Evolutionary conservation across 2,329 filamentous ascomycete species (phyloP), one percentile per base, ranked within the genome.

Genomic region (Tolypocladium nubicola): DNA sequence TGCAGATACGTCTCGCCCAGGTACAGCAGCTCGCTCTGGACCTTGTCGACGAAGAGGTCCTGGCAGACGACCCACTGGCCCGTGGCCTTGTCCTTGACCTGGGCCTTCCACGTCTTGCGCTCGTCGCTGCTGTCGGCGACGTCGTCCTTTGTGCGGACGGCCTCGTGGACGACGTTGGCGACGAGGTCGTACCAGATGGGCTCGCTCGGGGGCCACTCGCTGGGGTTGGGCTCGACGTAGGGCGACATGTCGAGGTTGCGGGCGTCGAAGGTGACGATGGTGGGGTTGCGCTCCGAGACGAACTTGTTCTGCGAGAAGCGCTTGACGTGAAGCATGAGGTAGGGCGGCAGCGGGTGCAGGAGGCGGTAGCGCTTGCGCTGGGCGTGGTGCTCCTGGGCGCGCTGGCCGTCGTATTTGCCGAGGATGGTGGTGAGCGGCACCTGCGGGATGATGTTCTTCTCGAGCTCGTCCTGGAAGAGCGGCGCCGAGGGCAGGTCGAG

Each of bases 261-360:
- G 5, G 90, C 87, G 62, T 93, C 90, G 72, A 97, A 99, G 0
- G 93, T 97, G 61, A 99, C 94, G 67, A 99, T 99, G 11, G 94
- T 99, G 1, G 93, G 94, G 71, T 99, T 99, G 54, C 94, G 88
- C 74, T 97, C 93, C 2, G 88, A 84, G 23, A 99, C 89, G 68
- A 99, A 99, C 71, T 97, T 96, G 78, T 99, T 99, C 63, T 88
- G 86, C 64, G 87, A 90, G 79, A 99, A 99, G 64, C 94, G 90
- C 76, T 97, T 97, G 76, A 97, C 87, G 76, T 99, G 93, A 75
- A 99, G 90, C 56, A 94, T 78, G 21, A 99, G 83, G 69, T 88
- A 97, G 0, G 92, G 93, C 0, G 94, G 94, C 0, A 99, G 79
- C 0, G 94, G 94, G 67, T 96, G 92, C 53, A 96, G 76, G 5